Percentiles rank a stretch among this genome's conserved stretches.
phyloP scores from a whole-genome alignment of 1,284 basidiomycete genomes.

The Ustilago shanxiensis region DNA sequence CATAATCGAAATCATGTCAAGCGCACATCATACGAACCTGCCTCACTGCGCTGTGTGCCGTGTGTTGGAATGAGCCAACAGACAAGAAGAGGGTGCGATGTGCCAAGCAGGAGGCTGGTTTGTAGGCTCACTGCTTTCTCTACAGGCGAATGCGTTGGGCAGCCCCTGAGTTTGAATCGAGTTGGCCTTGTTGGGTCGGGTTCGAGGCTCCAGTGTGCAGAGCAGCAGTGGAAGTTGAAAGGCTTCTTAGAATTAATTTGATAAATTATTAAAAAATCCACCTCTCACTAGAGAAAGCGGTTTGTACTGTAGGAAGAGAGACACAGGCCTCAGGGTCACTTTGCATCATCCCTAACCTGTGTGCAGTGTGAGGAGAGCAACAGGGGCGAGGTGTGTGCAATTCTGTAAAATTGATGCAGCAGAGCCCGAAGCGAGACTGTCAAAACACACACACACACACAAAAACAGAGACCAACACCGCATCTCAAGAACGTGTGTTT shows the following conservation, averaged over 20 bases:
- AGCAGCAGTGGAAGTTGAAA: background rate
- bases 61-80: background rate
- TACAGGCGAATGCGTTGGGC: background rate
- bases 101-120: background rate
- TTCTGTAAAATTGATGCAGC: background rate
- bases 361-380: background rate
- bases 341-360: conserved; percentile 5
- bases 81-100: background rate
- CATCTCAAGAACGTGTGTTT: background rate
- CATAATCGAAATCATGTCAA: background rate
- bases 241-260: background rate
- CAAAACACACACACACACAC: background rate
- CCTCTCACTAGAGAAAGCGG: too few species aligned
- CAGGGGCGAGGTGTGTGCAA: background rate
- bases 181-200: too few species aligned
- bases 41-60: background rate
- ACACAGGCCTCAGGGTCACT: conserved; percentile 8
- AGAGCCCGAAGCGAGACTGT: conserved; percentile 1
- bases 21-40: background rate
- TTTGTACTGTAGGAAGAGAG: too few species aligned
- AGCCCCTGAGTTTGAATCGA: conserved; percentile 5
- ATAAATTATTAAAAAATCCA: too few species aligned
- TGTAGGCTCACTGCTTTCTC: background rate
- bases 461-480: background rate
- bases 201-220: background rate